Conservation (phyloP, 495 filamentous ascomycete species). For the Penicillium maclennaniae region DNA sequence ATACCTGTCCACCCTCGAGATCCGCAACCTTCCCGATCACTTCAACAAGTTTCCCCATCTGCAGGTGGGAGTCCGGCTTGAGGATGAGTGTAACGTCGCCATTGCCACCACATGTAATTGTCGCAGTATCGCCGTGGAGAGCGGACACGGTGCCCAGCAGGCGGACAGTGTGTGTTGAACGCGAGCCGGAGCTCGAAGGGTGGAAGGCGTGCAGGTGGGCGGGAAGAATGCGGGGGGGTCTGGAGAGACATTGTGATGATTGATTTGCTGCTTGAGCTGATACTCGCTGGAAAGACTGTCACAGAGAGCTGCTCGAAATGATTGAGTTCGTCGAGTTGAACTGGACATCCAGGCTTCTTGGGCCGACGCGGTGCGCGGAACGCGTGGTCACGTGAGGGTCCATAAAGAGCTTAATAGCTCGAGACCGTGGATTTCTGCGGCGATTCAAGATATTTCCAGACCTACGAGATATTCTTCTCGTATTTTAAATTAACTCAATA, state of each 20-base stretch:
- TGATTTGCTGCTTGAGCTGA: not conserved
- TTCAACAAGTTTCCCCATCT: constrained; percentile 76
- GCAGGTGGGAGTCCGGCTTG: constrained; percentile 77
- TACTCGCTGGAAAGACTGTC: not conserved
- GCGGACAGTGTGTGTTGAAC: constrained; percentile 64
- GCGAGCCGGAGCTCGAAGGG: constrained; percentile 30
- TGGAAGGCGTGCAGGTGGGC: constrained; percentile 64
- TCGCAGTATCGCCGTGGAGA: constrained; percentile 75
- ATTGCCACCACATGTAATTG: constrained; percentile 60
- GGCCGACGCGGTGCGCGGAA: constrained; percentile 22
- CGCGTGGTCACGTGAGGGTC: constrained; percentile 28
- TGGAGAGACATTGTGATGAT: constrained; percentile 45
- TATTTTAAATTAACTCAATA: not conserved
- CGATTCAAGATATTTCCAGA: too few species aligned
- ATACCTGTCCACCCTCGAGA: constrained; percentile 40
- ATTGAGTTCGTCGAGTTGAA: not conserved
- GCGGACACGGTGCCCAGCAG: constrained; percentile 81
- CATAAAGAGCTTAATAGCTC: not conserved
- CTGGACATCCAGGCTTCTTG: not conserved
- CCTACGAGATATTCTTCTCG: not conserved
- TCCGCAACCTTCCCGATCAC: constrained; percentile 86
- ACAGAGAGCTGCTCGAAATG: not conserved
- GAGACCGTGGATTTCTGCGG: not conserved
- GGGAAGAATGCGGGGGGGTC: constrained; percentile 69
- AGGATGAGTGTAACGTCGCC: constrained; percentile 69